Evolutionary conservation across 1,139 yeast species (phyloP).

Genomic region (Candida anutae): DNA sequence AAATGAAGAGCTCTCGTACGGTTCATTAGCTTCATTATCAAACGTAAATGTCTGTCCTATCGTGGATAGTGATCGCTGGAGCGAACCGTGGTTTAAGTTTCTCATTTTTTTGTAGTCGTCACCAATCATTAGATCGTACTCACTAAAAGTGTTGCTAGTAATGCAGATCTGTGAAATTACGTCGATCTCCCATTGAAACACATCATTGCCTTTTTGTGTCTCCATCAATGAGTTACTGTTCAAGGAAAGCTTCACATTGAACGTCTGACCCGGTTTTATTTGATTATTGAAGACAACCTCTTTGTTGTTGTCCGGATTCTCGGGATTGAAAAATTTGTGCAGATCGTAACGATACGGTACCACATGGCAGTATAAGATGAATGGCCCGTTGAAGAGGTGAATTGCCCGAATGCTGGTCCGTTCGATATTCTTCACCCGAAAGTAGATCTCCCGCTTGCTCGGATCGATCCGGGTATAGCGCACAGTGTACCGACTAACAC

Average conservation of each 20-base stretch:
- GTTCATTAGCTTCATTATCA: neutral
- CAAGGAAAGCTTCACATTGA: conserved; percentile 39
- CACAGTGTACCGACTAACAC: conserved; percentile 28
- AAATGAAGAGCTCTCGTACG: neutral
- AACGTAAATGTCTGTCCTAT: conserved; percentile 3
- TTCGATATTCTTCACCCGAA: conserved; percentile 46
- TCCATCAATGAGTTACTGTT: conserved; percentile 33
- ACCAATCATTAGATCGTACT: conserved; percentile 16
- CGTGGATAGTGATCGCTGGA: conserved; percentile 13
- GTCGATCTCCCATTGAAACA: conserved; percentile 15
- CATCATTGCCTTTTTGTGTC: conserved; percentile 5
- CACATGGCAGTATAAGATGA: conserved; percentile 51
- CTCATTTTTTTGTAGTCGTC: conserved; percentile 26
- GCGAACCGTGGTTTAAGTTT: conserved; percentile 20
- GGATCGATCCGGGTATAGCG: conserved; percentile 17
- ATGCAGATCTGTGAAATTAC: conserved; percentile 16
- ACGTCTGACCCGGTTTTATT: conserved; percentile 58
- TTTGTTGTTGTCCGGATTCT: conserved; percentile 12
- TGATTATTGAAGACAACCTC: conserved; percentile 33
- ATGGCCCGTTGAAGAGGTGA: conserved; percentile 53
- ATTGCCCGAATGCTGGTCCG: conserved; percentile 44
- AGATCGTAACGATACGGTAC: conserved; percentile 43
- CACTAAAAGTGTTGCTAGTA: conserved; percentile 11
- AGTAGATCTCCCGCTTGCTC: conserved; percentile 14
- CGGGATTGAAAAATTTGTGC: conserved; percentile 21